Percentiles rank a stretch among this genome's conserved stretches.
Evolutionary conservation across 495 filamentous ascomycete species (phyloP).

Genomic region (Penicillium chermesinum): DNA sequence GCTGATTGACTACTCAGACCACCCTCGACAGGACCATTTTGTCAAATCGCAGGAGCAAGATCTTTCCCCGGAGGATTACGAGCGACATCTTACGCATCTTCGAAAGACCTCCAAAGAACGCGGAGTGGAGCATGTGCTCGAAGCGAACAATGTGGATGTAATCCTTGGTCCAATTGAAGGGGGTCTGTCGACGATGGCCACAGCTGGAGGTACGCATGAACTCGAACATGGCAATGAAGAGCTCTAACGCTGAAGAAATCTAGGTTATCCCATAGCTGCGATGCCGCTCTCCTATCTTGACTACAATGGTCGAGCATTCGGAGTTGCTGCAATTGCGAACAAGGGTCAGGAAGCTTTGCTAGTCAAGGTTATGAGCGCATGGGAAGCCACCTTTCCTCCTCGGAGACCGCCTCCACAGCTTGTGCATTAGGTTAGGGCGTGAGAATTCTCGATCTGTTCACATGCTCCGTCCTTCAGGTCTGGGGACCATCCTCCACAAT

Average conservation of each 20-base stretch:
- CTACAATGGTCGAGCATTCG: constrained; percentile 24
- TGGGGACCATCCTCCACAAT: too few relatives aligned
- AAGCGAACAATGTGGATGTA: constrained; percentile 7
- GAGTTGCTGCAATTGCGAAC: constrained; percentile 14
- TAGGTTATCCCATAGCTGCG: constrained; percentile 19
- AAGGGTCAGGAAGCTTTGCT: constrained; percentile 16
- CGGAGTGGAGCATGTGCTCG: constrained; percentile 6
- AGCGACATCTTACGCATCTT: constrained; percentile 5
- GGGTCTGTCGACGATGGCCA: constrained; percentile 6
- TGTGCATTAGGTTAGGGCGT: too few relatives aligned
- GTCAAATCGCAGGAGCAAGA: constrained; percentile 1
- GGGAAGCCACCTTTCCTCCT: constrained; percentile 19
- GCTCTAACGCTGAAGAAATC: too few relatives aligned
- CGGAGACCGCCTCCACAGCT: constrained; percentile 10
- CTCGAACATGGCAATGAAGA: too few relatives aligned
- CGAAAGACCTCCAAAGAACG: constrained; percentile 5
- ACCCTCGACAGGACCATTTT: constrained; percentile 10
- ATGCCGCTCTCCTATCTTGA: constrained; percentile 22
- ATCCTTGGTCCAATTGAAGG: constrained; percentile 11
- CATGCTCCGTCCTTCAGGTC: too few relatives aligned
- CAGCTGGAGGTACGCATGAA: constrained; percentile 6
- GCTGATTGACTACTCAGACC: not conserved
- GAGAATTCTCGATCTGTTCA: too few relatives aligned
- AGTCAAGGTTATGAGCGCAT: constrained; percentile 26
- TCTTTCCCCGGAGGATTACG: constrained; percentile 8